Evolutionary conservation across 2,329 filamentous ascomycete species (phyloP).

Genomic region (Pseudogymnoascus sp.): DNA sequence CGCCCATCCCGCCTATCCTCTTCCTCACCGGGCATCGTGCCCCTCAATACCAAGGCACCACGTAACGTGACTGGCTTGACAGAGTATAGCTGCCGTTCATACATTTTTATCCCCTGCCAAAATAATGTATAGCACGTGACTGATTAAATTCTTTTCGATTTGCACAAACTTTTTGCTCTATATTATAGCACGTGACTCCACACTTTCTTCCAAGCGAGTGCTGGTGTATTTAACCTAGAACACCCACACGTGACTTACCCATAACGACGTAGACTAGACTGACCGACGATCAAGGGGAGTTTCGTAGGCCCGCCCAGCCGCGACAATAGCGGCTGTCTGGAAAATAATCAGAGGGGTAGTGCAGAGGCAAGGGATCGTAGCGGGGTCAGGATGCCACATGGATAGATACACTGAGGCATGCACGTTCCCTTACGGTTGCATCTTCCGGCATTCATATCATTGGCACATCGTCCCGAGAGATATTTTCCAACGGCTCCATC

Average conservation of each 20-base stretch:
- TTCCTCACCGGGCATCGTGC: neutral
- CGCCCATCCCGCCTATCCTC: constrained; percentile 3
- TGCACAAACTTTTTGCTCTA: neutral
- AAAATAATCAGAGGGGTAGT: neutral
- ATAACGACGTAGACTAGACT: neutral
- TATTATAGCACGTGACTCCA: neutral
- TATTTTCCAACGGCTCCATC: neutral
- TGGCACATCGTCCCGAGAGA: neutral
- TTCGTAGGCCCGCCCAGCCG: neutral
- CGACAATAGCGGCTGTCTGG: neutral
- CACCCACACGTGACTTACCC: neutral
- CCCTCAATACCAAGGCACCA: constrained; percentile 1
- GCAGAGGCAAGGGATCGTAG: neutral
- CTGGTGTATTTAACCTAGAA: neutral
- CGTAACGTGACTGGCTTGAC: constrained; percentile 3
- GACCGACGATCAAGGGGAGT: neutral
- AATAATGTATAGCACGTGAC: neutral
- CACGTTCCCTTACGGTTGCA: neutral
- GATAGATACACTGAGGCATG: neutral
- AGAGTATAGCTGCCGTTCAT: constrained; percentile 1
- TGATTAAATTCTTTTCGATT: neutral
- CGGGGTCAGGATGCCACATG: neutral
- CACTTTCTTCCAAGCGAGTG: neutral
- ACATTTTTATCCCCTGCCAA: neutral
- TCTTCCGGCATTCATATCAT: neutral